These are phyloP conservation scores for Jatropha multifida DNA, from an alignment of 441 rosid species.

Conservation along the genomic window DNA sequence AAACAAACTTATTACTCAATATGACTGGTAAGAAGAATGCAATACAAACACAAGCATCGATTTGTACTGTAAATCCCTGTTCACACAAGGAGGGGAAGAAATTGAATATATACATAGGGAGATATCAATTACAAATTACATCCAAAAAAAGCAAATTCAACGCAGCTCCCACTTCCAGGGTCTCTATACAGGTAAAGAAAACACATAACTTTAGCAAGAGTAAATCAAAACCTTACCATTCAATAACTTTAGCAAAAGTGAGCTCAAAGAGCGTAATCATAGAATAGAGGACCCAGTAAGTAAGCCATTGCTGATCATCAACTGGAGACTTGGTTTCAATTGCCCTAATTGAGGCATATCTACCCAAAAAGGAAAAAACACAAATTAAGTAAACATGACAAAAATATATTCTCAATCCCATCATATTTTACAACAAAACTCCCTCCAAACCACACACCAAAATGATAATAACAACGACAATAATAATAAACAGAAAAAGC, in stretches of 20 bases:
- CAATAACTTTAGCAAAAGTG: constrained; percentile 80
- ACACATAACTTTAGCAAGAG: background rate
- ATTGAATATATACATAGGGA: no score
- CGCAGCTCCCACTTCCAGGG: background rate
- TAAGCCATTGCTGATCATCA: constrained; percentile 96
- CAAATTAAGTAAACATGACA: background rate
- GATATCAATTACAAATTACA: background rate
- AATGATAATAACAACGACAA: background rate
- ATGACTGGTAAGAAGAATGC: no score
- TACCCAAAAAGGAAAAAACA: constrained; percentile 18
- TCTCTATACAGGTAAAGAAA: no score
- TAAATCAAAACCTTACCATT: constrained; percentile 48
- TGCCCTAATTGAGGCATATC: constrained; percentile 87
- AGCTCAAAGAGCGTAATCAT: constrained; percentile 84
- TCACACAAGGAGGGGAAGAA: background rate
- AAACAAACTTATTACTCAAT: background rate
- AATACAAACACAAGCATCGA: no score
- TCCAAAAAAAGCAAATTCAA: background rate
- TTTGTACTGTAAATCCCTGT: background rate
- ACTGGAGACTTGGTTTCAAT: constrained; percentile 80
- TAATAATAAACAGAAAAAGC: background rate
- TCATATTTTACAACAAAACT: background rate
- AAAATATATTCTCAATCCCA: background rate
- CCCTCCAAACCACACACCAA: background rate
- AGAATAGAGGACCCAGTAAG: constrained; percentile 94